Base-by-base conservation (phyloP, 202 grass and related monocot species). In the Eragrostis tef region DNA sequence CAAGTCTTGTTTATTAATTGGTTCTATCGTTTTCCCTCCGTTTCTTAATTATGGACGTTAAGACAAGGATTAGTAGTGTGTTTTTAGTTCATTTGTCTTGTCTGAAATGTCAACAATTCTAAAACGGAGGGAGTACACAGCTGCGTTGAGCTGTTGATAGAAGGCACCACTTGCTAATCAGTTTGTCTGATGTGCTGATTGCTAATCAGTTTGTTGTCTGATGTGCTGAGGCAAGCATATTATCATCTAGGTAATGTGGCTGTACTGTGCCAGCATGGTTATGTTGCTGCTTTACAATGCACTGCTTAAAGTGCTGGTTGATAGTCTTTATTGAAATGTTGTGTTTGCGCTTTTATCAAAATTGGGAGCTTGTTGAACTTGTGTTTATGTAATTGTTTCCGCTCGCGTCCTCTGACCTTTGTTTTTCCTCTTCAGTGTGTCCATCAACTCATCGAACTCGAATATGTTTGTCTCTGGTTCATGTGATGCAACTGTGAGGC, bases 391-490 rank as follows among this genome's bases (percentile, higher is more conserved):
- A 34, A 19, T 54, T 15, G 1, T 70, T 41, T 62, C 13, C 12
- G 41, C 85, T 69, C 1, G 24, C 83, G 11, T 82, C 42, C 0
- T 26, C 56, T 77, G 71, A 87, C 76, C 39, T 83, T 84, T 71
- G 52, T 16, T 52, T 81, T 60, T 13, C 27, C 19, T 22, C 42
- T 79, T 19, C 85, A 99, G 96, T 78, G 77, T 99, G 54, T 99
- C 96, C 66, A 95, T 99, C 82, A 99, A 94, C 68, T 85, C 90
- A 34, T 78, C 93, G 46, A 99, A 87, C 79, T 80, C 96, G 0
- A 95, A 93, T 75, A 91, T 92, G 92, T 99, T 99, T 64, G 90
- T 99, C 54, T 95, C 96, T 69, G 96, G 96, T 86, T 99, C 96
- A 67, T 99, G 90, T 11, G 96, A 99, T 86, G 66, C 96, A 77